Base-by-base conservation (phyloP, 2,329 filamentous ascomycete genomes). In the Scedosporium apiospermum region DNA sequence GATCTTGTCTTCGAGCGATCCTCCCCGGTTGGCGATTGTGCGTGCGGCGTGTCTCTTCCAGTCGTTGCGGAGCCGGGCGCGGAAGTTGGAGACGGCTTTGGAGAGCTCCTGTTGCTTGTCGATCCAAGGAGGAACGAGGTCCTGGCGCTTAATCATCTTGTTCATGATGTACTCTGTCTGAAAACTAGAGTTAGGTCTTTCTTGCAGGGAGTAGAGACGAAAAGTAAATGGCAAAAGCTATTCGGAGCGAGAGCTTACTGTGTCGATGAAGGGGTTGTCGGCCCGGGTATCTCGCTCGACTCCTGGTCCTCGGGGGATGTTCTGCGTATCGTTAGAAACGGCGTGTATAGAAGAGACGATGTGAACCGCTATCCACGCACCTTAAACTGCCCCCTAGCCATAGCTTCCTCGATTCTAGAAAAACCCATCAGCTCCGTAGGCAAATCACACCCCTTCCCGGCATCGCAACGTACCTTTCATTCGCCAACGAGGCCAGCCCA, bases 91-190 rank as follows among this genome's bases (percentile, higher is more conserved):
- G 1, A 87, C 82, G 0, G 89, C 83, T 64, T 84, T 86, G 10
- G 86, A 82, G 5, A 98, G 78, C 69, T 97, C 92, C 71, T 98
- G 93, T 73, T 99, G 95, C 76, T 97, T 98, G 75, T 99, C 95
- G 64, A 99, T 98, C 95, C 95, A 99, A 0, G 93, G 93, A 0
- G 95, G 95, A 0, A 96, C 91, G 64, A 98, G 90, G 21, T 96
- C 93, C 74, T 99, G 95, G 64, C 89, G 88, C 76, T 97, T 90
- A 66, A 99, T 97, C 78, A 98, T 97, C 76, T 96, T 95, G 76
- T 99, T 98, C 88, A 98, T 89, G 69, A 98, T 90, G 72, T 97
- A 97, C 74, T 98, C 93, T 0, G 95, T 98, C 65, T 66, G 21
- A 4, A 9, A n/a, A n/a, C 63, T 68, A 16, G 30, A 9, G 16